Conservation (phyloP, 169 alveolate genomes). For the Plasmodium vinckei region DNA sequence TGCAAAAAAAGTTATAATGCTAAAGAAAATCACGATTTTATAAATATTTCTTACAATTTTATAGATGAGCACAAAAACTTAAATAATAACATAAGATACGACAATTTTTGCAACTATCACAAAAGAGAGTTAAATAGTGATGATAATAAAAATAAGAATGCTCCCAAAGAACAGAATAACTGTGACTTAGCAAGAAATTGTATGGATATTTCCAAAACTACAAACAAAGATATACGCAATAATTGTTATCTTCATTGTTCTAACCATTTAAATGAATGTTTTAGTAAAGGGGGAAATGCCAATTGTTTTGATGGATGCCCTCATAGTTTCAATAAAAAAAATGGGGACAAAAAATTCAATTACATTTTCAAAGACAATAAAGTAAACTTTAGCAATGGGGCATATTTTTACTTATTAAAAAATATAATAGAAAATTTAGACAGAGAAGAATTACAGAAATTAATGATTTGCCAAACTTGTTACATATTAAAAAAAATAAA, state of each 20-base stretch:
- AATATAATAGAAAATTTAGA: conserved; percentile 27
- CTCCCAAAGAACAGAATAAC: neutral
- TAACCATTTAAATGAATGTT: neutral
- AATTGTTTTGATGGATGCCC: neutral
- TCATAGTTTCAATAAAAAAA: neutral
- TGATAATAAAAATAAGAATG: conserved; percentile 2
- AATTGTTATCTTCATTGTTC: neutral
- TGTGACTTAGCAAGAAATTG: neutral
- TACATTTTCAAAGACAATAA: too few species aligned
- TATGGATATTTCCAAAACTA: neutral
- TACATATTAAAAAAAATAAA: conserved; percentile 30
- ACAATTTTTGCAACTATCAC: conserved; percentile 43
- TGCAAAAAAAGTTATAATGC: neutral
- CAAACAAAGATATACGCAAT: too few species aligned
- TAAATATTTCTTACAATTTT: conserved; percentile 37
- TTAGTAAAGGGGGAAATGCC: neutral
- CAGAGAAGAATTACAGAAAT: conserved; percentile 39
- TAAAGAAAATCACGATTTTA: neutral
- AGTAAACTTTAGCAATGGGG: neutral
- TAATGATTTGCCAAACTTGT: conserved; percentile 36
- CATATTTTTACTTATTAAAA: conserved; percentile 28
- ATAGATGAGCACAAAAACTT: conserved; percentile 31
- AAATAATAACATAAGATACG: conserved; percentile 19
- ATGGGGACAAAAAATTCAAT: too few species aligned
- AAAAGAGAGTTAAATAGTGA: neutral